Percentiles rank a stretch among this genome's conserved stretches.
phyloP scores from a whole-genome alignment of 805 yeast genomes.

The Schwanniomyces occidentalis region DNA sequence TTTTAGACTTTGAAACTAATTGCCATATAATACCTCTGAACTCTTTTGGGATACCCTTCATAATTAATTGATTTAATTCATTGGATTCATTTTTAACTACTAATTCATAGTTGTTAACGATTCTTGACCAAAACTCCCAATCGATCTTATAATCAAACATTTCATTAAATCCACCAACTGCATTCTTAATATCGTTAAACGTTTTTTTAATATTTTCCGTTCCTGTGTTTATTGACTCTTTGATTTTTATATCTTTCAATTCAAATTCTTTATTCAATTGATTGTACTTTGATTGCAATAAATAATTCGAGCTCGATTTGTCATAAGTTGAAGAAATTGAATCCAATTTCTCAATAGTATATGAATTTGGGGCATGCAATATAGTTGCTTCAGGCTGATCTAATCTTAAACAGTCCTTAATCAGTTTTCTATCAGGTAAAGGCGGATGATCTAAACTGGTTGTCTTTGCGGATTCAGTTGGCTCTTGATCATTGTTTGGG shows the following conservation, averaged over 20 bases:
- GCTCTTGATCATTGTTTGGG: no score
- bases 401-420: constrained; percentile 21
- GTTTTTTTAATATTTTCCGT: constrained; percentile 39
- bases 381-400: constrained; percentile 20
- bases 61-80: constrained; percentile 59
- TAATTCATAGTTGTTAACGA: constrained; percentile 72
- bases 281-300: constrained; percentile 59
- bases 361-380: constrained; percentile 7
- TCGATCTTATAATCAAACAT: constrained; percentile 44
- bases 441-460: no score
- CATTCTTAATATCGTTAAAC: constrained; percentile 49
- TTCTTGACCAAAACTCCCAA: constrained; percentile 87
- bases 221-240: constrained; percentile 44
- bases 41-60: constrained; percentile 80
- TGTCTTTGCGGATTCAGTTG: no score
- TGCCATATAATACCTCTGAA: constrained; percentile 94
- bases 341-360: constrained; percentile 11
- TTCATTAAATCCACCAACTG: constrained; percentile 45
- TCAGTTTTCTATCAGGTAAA: constrained; percentile 35
- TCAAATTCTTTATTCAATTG: constrained; percentile 54
- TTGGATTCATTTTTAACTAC: constrained; percentile 65
- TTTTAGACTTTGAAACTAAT: constrained; percentile 76
- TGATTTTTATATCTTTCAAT: constrained; percentile 50
- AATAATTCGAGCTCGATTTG: constrained; percentile 38
- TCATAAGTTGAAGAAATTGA: constrained; percentile 19